Evolutionary conservation across 495 filamentous ascomycete species (phyloP).

Genomic region (Wilcoxina mikolae): DNA sequence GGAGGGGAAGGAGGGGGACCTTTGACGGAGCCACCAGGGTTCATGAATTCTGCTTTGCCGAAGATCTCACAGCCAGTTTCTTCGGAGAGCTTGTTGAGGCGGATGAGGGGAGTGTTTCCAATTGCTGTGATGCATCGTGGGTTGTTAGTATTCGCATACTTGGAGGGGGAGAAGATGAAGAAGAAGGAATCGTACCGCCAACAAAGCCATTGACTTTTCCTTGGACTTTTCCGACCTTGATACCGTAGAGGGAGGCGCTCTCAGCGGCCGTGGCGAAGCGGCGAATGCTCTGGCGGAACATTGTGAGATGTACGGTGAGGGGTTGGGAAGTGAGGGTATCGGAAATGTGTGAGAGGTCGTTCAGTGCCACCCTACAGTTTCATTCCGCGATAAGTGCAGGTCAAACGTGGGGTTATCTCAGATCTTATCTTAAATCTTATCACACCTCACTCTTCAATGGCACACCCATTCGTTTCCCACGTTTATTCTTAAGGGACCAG

Average conservation of each 20-base stretch:
- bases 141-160: neutral
- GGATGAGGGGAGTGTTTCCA: slow-evolving; percentile 91
- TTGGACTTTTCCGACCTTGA: slow-evolving; percentile 66
- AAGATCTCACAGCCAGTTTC: slow-evolving; percentile 89
- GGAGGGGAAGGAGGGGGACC: neutral
- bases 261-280: slow-evolving; percentile 40
- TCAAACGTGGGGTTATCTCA: too few species aligned
- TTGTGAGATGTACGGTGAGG: too few species aligned
- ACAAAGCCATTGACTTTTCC: slow-evolving; percentile 68
- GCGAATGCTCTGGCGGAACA: slow-evolving; percentile 41
- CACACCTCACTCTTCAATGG: too few species aligned
- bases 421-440: too few species aligned
- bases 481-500: too few species aligned
- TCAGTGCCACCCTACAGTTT: too few species aligned
- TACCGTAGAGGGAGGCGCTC: slow-evolving; percentile 42
- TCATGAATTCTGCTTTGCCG: slow-evolving; percentile 97
- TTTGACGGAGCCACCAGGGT: slow-evolving; percentile 91
- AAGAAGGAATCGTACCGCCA: slow-evolving; percentile 49
- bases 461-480: too few species aligned
- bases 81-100: slow-evolving; percentile 71
- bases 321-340: too few species aligned
- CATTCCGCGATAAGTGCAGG: too few species aligned
- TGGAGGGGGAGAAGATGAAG: slow-evolving; percentile 4
- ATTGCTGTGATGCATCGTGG: slow-evolving; percentile 59
- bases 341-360: too few species aligned